phyloP scores from a whole-genome alignment of 2,329 filamentous ascomycete species.

The Epichloe brachyelytri region DNA sequence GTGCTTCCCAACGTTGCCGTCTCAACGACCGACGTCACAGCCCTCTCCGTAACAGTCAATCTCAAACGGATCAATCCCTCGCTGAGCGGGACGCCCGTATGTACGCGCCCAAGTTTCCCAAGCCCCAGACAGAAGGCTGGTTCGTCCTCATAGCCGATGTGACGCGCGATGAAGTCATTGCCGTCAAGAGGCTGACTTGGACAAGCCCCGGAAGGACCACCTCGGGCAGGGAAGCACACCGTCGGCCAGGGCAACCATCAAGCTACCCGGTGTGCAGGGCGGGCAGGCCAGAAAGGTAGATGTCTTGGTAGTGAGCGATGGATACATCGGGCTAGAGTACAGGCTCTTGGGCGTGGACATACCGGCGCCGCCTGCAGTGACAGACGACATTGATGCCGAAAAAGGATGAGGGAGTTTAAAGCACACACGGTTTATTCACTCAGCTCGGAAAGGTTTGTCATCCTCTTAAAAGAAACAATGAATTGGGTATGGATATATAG shows the following conservation, averaged over 20 bases:
- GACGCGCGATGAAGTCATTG: slow-evolving; percentile 62
- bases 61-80: slow-evolving; percentile 54
- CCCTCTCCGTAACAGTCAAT: slow-evolving; percentile 47
- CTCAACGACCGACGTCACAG: slow-evolving; percentile 45
- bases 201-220: slow-evolving; percentile 15
- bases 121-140: slow-evolving; percentile 87
- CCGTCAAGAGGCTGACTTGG: slow-evolving; percentile 80
- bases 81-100: slow-evolving; percentile 57
- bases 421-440: neutral
- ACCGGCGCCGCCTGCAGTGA: slow-evolving; percentile 35
- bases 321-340: slow-evolving; percentile 64
- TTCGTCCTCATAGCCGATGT: slow-evolving; percentile 67
- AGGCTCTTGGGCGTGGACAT: slow-evolving; percentile 35
- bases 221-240: slow-evolving; percentile 32
- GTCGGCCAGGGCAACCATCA: slow-evolving; percentile 43
- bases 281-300: slow-evolving; percentile 50
- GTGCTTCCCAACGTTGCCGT: slow-evolving; percentile 59
- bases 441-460: no score
- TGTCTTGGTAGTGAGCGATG: slow-evolving; percentile 71
- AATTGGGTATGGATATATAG: neutral
- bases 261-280: slow-evolving; percentile 37
- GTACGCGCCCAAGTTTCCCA: slow-evolving; percentile 82
- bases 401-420: slow-evolving; percentile 12
- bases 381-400: slow-evolving; percentile 32
- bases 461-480: neutral